Conservation (phyloP, 495 filamentous ascomycete species). For the Trypethelium eluteriae region DNA sequence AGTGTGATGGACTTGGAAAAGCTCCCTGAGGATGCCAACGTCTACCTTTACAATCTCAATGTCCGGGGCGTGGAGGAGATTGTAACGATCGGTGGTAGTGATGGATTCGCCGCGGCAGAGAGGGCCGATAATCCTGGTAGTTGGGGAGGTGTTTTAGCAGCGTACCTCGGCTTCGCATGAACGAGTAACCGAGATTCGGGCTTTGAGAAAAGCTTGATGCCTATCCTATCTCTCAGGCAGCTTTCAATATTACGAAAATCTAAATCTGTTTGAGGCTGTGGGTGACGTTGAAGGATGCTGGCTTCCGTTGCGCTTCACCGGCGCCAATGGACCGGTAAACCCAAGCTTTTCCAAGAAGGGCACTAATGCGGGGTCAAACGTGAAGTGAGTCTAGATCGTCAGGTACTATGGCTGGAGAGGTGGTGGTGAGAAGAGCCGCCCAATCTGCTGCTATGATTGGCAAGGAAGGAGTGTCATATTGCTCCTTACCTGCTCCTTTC, state of each 20-base stretch:
- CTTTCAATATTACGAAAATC: too few species aligned
- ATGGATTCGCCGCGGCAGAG: neutral
- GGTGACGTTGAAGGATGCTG: too few species aligned
- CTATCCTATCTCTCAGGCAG: too few species aligned
- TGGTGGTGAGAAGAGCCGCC: constrained; percentile 2
- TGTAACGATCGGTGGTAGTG: constrained; percentile 4
- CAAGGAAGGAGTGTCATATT: neutral
- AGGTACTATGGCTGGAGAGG: neutral
- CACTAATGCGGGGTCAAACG: constrained; percentile 4
- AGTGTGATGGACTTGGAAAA: neutral
- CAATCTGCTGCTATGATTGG: neutral
- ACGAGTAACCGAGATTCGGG: neutral
- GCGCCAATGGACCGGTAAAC: too few species aligned
- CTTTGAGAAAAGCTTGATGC: too few species aligned
- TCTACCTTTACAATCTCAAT: neutral
- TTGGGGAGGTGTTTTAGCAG: neutral
- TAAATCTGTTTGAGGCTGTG: too few species aligned
- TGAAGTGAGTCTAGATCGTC: constrained; percentile 1
- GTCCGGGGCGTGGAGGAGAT: constrained; percentile 7
- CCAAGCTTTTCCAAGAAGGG: constrained; percentile 8
- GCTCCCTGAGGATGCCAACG: neutral
- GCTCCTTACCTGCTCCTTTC: neutral
- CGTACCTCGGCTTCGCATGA: constrained; percentile 3
- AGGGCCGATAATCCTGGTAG: constrained; percentile 3
- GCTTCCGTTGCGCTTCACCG: too few species aligned